Conservation (phyloP, 257 asterid species). For the Solanum sejunctum region DNA sequence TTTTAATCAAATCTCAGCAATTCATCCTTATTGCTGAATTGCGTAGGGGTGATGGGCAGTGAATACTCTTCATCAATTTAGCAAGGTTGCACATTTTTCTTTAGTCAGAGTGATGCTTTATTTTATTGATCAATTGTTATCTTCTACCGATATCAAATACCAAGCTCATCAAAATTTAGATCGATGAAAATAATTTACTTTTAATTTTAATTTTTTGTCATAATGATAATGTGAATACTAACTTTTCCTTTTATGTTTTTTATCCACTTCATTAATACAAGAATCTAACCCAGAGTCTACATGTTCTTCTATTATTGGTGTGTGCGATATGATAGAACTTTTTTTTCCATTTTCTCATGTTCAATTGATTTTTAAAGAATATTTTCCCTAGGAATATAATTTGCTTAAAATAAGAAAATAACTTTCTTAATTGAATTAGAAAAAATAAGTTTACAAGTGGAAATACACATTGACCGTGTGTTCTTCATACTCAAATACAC, state of each 20-base stretch:
- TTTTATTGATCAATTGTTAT: background rate
- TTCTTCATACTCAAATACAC: background rate
- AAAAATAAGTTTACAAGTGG: background rate
- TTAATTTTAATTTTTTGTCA: background rate
- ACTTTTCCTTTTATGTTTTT: background rate
- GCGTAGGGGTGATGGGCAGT: background rate
- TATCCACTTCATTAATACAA: background rate
- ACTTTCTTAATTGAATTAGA: background rate
- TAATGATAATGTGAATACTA: background rate
- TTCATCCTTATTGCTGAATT: background rate
- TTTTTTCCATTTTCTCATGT: too few relatives aligned
- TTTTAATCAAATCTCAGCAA: background rate
- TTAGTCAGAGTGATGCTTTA: background rate
- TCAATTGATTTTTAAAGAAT: too few relatives aligned
- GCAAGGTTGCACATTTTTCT: background rate
- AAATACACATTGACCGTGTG: background rate
- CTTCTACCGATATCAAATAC: background rate
- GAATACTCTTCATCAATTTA: background rate
- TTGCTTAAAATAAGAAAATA: background rate
- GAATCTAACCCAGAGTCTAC: background rate
- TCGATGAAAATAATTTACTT: background rate
- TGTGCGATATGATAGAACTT: background rate
- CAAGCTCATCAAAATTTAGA: background rate
- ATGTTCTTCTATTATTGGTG: background rate
- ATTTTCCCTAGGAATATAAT: background rate